Base-by-base conservation (phyloP, 805 yeast genomes). In the Metschnikowia picachoensis region DNA sequence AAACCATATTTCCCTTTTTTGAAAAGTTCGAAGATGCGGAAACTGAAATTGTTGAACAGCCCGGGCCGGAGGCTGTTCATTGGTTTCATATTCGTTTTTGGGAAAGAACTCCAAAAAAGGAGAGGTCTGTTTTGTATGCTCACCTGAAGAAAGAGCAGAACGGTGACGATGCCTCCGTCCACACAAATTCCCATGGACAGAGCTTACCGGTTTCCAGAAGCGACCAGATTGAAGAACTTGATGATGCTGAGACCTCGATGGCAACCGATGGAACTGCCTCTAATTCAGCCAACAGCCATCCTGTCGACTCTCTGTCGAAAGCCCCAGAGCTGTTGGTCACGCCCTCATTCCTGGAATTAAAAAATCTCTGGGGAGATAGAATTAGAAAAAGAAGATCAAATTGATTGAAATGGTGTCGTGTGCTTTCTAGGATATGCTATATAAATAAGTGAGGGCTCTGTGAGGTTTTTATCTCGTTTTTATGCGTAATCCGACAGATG, bases 311-410 rank as follows among this genome's bases (percentile, higher is more conserved):
- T 17, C n/a, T 14, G 8, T 31, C 37, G 5, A 35, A 16, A 12
- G 20, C 28, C 11, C 11, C 47, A 12, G 43, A 44, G 5, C 39
- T 16, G 38, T 30, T 29, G 14, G 32, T 9, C 15, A 15, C 39
- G 15, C 46, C 42, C 11, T 27, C 42, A 1, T 39, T 48, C 31
- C 45, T 30, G 45, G 52, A 49, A 20, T 30, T 45, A 20, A 49
- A 46, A 32, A 32, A 42, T 8, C 37, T 45, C 3, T 49, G 52
- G 52, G 46, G 34, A 16, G 52, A 46, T 27, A 35, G 47, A 27
- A 35, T n/a, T 25, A 44, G 39, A 39, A 44, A 31, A 20, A 16
- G 37, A 44, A 37, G 29, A 28, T 35, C 42, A 8, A 40, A 30
- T 13, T 39, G 11, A 31, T 31, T 20, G 3, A 20, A 20, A 6